phyloP scores from a whole-genome alignment of 2,329 filamentous ascomycete genomes.

The Trichoderma endophyticum region DNA sequence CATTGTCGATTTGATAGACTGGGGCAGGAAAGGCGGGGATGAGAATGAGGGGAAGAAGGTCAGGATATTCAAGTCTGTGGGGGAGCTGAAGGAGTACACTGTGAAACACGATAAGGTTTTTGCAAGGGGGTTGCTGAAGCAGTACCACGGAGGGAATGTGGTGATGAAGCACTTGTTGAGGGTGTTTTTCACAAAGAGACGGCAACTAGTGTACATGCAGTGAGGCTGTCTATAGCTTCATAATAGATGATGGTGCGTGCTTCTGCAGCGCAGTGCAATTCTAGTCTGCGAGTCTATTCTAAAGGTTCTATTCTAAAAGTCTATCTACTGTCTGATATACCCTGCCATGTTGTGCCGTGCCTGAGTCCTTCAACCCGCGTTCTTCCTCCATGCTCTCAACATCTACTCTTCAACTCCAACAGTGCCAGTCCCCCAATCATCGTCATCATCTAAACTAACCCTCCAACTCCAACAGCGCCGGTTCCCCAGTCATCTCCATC shows the following conservation, averaged over 20 bases:
- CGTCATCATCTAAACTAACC: no score
- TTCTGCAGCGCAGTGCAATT: background rate
- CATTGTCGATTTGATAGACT: background rate
- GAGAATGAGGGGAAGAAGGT: background rate
- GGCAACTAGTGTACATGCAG: background rate
- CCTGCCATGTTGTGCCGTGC: background rate
- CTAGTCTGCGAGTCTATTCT: background rate
- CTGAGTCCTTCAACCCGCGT: background rate
- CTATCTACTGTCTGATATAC: background rate
- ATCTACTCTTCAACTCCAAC: no score
- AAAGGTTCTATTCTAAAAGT: background rate
- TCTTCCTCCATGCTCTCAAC: no score
- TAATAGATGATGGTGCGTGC: no score
- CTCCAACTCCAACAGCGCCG: background rate
- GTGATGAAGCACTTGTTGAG: slow-evolving; percentile 2
- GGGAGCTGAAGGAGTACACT: background rate
- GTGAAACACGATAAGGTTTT: no score
- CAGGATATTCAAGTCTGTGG: background rate
- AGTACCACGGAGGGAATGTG: background rate
- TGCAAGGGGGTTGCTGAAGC: no score
- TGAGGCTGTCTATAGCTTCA: background rate
- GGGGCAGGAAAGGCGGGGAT: background rate
- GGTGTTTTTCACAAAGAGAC: background rate
- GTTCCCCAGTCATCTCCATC: no score
- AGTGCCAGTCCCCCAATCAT: no score